A percentile compares a stretch with the other conserved stretches of the same genome.
Evolutionary conservation across 1,284 basidiomycete species (phyloP).

Genomic region (Neotropicomus parvogracilis): DNA sequence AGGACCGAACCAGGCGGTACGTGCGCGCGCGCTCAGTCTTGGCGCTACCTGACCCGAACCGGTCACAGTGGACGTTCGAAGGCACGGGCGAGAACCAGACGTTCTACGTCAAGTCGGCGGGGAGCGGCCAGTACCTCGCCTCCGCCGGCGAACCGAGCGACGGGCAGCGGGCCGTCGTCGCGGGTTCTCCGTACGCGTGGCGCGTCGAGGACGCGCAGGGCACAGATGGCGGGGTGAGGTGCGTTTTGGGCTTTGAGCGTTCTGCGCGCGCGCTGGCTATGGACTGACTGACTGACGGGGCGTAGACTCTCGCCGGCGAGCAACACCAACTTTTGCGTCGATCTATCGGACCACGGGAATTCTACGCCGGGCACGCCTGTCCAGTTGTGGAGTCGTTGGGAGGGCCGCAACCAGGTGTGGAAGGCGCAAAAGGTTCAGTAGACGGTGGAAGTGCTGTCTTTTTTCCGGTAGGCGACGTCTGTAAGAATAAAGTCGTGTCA

Average conservation of each 20-base stretch:
- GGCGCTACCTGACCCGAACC: too few relatives aligned
- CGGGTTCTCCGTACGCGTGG: slow-evolving; percentile 39
- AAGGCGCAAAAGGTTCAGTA: slow-evolving; percentile 15
- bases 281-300: too few relatives aligned
- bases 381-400: slow-evolving; percentile 33
- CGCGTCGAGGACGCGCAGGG: slow-evolving; percentile 35
- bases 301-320: slow-evolving; percentile 28
- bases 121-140: slow-evolving; percentile 41
- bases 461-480: too few relatives aligned
- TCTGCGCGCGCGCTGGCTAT: too few relatives aligned
- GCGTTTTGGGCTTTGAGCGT: background rate
- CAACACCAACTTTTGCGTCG: slow-evolving; percentile 21
- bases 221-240: slow-evolving; percentile 19
- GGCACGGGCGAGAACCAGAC: slow-evolving; percentile 27
- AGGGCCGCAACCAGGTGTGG: slow-evolving; percentile 35
- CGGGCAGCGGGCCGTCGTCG: slow-evolving; percentile 32
- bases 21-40: too few relatives aligned
- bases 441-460: too few relatives aligned
- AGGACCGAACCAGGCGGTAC: slow-evolving; percentile 4
- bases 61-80: slow-evolving; percentile 45
- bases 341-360: slow-evolving; percentile 36
- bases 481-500: too few relatives aligned
- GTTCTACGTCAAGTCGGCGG: slow-evolving; percentile 43
- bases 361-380: slow-evolving; percentile 31
- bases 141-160: slow-evolving; percentile 28